Percentiles rank a stretch among this genome's conserved stretches.
These are phyloP conservation scores for Lachancea thermotolerans DNA, from an alignment of 805 yeast species.

Conservation along the genomic window DNA sequence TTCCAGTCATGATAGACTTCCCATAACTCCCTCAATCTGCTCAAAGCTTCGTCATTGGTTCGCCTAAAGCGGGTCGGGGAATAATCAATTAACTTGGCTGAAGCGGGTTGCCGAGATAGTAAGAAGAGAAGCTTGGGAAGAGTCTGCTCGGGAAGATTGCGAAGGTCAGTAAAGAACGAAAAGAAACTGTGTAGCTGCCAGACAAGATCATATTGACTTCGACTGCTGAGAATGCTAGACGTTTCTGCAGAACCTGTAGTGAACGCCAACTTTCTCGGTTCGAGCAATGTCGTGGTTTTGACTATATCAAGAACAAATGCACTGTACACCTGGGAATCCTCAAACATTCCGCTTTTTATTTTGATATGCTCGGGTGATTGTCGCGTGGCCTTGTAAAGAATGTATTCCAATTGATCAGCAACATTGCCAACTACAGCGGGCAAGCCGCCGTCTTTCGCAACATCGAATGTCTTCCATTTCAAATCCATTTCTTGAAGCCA, in stretches of 20 bases:
- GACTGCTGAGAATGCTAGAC: conserved; percentile 24
- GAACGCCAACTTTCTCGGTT: conserved; percentile 15
- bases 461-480: conserved; percentile 18
- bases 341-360: conserved; percentile 21
- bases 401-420: conserved; percentile 21
- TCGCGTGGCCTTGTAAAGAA: conserved; percentile 18
- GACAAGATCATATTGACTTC: conserved; percentile 35
- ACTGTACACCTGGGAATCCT: conserved; percentile 23
- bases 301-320: conserved; percentile 24
- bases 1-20: conserved; percentile 26
- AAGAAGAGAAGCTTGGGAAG: neutral
- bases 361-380: conserved; percentile 19
- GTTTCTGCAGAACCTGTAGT: conserved; percentile 17
- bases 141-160: conserved; percentile 27
- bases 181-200: conserved; percentile 39
- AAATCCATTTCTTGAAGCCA: conserved; percentile 27
- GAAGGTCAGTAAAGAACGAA: conserved; percentile 29
- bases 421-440: conserved; percentile 19
- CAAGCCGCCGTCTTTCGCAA: conserved; percentile 7
- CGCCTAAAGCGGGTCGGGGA: conserved; percentile 15
- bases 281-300: conserved; percentile 21
- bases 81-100: conserved; percentile 15
- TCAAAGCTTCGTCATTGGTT: conserved; percentile 22
- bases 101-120: conserved; percentile 10
- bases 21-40: conserved; percentile 24